phyloP scores from a whole-genome alignment of 2,329 filamentous ascomycete genomes.

The Botryotinia calthae region DNA sequence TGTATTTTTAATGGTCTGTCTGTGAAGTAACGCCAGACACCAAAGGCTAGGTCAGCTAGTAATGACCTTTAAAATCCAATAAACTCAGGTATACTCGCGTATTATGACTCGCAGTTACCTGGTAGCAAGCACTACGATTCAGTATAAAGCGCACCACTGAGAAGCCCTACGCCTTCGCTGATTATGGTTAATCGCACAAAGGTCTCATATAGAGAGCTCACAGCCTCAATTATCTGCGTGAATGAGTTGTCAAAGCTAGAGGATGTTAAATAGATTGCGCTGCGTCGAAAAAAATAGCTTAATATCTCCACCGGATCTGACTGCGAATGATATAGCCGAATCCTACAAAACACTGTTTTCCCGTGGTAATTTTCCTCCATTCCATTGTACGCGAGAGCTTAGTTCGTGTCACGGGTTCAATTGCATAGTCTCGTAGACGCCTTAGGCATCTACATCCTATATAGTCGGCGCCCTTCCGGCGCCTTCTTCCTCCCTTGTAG shows the following conservation, averaged over 20 bases:
- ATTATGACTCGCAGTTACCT: background rate
- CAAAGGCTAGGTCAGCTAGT: background rate
- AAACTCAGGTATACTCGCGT: background rate
- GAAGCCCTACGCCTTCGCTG: background rate
- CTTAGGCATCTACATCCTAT: too few relatives aligned
- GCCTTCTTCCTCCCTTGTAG: too few relatives aligned
- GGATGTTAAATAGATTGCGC: background rate
- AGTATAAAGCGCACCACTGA: background rate
- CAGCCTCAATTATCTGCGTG: background rate
- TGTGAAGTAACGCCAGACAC: background rate
- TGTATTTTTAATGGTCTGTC: fast-evolving
- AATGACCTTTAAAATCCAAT: fast-evolving
- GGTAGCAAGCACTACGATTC: background rate
- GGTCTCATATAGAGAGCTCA: background rate
- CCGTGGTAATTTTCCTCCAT: background rate
- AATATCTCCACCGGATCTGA: background rate
- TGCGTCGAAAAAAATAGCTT: background rate
- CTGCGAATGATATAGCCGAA: background rate
- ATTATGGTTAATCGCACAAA: background rate
- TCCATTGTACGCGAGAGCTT: background rate
- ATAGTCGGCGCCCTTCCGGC: too few relatives aligned
- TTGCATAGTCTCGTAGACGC: too few relatives aligned
- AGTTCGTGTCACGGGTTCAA: too few relatives aligned
- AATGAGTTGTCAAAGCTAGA: background rate
- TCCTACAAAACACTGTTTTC: background rate